Evolutionary conservation across 1,139 yeast species (phyloP).

Genomic region (Sugiyamaella paludigena): DNA sequence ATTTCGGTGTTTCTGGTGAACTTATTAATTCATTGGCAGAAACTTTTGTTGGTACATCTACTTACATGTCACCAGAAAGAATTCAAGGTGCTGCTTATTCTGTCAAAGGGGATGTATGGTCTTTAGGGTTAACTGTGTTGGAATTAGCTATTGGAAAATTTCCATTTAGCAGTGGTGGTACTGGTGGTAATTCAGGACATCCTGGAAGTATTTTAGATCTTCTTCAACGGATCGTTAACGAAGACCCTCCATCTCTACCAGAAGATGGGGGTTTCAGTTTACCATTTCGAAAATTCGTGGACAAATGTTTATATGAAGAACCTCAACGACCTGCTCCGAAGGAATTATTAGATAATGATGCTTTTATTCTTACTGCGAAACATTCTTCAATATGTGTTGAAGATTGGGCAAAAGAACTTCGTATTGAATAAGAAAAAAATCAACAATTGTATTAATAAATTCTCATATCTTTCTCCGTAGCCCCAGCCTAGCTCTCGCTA

Average conservation of each 20-base stretch:
- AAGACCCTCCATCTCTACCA: constrained; percentile 77
- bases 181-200: constrained; percentile 27
- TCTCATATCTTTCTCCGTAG: neutral
- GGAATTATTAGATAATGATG: constrained; percentile 48
- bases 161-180: constrained; percentile 48
- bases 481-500: constrained; percentile 2
- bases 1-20: constrained; percentile 92
- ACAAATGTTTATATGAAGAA: constrained; percentile 69
- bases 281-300: constrained; percentile 60
- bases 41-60: constrained; percentile 95
- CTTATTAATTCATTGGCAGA: constrained; percentile 90
- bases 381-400: constrained; percentile 46
- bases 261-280: constrained; percentile 40
- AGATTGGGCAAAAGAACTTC: constrained; percentile 46
- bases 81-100: constrained; percentile 93
- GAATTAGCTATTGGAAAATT: constrained; percentile 82
- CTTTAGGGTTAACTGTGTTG: constrained; percentile 82
- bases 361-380: constrained; percentile 48
- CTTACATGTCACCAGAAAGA: constrained; percentile 97
- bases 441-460: neutral
- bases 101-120: constrained; percentile 95
- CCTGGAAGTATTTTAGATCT: constrained; percentile 80
- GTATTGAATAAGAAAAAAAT: constrained; percentile 1
- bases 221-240: constrained; percentile 88
- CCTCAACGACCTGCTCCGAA: constrained; percentile 60